These are phyloP conservation scores for Hericium erinaceus DNA, from an alignment of 768 basidiomycete species.

Conservation along the genomic window DNA sequence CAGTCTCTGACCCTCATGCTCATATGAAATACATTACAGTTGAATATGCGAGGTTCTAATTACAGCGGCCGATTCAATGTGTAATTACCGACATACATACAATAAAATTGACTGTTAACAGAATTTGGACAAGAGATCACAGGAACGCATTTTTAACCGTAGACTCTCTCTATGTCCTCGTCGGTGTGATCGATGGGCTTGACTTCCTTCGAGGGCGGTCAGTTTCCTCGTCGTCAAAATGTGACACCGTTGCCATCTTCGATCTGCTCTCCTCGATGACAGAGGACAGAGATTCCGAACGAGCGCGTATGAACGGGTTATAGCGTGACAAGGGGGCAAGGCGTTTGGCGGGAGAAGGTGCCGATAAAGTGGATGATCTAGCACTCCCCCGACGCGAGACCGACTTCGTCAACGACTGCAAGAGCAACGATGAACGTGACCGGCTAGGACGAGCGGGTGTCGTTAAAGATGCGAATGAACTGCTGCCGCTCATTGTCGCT, in stretches of 20 bases:
- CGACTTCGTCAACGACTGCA: background rate
- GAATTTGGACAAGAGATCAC: no score
- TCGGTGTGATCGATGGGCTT: background rate
- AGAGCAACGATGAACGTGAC: background rate
- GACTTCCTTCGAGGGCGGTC: background rate
- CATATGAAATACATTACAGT: no score
- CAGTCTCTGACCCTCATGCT: no score
- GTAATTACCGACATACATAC: no score
- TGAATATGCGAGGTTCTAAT: no score
- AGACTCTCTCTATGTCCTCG: no score
- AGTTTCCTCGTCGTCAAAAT: background rate
- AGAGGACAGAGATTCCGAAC: constrained; percentile 23
- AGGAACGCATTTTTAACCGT: no score
- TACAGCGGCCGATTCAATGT: no score
- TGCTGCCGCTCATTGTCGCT: background rate
- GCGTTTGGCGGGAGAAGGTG: constrained; percentile 4
- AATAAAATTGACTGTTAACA: no score
- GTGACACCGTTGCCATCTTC: background rate
- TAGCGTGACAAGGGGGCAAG: constrained; percentile 20
- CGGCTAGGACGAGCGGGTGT: background rate
- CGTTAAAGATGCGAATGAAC: no score
- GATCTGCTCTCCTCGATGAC: constrained; percentile 12
- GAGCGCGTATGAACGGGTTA: constrained; percentile 19
- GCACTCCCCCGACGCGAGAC: background rate
- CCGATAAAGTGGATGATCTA: background rate